Conservation (phyloP, 352 stramenopile species). For the Poterioochromonas sp. region DNA sequence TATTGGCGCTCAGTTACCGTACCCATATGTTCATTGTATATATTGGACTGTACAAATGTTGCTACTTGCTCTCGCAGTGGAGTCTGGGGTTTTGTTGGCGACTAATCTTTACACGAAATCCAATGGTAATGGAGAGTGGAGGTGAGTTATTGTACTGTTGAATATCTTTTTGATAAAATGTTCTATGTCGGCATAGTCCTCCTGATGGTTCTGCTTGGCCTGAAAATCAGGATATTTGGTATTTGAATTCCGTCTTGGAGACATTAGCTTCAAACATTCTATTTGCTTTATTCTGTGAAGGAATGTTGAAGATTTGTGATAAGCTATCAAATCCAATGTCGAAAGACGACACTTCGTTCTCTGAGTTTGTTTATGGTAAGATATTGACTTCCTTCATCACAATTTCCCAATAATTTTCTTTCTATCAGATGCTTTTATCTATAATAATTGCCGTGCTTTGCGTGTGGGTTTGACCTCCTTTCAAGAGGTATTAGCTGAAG, state of each 20-base stretch:
- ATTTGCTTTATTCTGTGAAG: not conserved
- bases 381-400: not conserved
- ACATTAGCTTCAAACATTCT: not conserved
- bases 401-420: not conserved
- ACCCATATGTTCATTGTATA: constrained; percentile 2
- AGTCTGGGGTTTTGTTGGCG: not conserved
- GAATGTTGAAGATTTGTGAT: constrained; percentile 4
- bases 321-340: constrained; percentile 6
- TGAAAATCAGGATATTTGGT: not conserved
- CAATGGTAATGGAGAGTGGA: not conserved
- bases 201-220: not conserved
- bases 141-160: too few species aligned
- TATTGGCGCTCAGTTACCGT: constrained; percentile 14
- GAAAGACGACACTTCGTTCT: constrained; percentile 3
- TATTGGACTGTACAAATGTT: constrained; percentile 16
- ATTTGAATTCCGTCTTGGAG: not conserved
- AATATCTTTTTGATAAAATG: too few species aligned
- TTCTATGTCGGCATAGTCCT: not conserved
- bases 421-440: not conserved
- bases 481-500: not conserved
- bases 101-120: not conserved
- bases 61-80: not conserved
- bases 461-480: not conserved
- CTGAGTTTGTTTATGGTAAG: not conserved
- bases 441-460: constrained; percentile 11